Evolutionary conservation across 176 grass and related monocot species (phyloP), one percentile per base, ranked within the genome.

Genomic region (Avena eriantha): DNA sequence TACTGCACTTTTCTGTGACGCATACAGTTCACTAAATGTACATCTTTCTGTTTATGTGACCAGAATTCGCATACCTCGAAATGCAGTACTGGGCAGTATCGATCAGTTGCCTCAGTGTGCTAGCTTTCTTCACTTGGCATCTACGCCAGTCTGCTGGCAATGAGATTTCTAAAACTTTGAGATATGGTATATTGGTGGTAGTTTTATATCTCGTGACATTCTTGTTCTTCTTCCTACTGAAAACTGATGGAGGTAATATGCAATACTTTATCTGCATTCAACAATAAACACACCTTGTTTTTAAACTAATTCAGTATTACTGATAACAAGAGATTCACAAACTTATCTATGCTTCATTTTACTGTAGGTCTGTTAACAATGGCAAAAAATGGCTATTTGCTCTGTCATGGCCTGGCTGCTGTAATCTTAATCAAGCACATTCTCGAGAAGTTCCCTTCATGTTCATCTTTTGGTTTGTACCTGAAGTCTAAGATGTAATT

Each of bases 391-490:
- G 53, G 78, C 19, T 96, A 91, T 88, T 63, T 96, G 59, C 84
- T 96, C 47, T 90, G 50, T 77, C 89, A 94, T 87, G 94, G 94
- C 54, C n/a, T 80, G 31, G 88, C 92, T 90, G 83, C 72, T 88
- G 92, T 92, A 59, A 80, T 91, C 60, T 88, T 99, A 85, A 94
- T 99, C 82, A 88, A 99, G 31, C 90, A 96, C 68, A 90, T 96
- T 58, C 91, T 99, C 58, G 51, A 69, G 39, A 94, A 90, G 71
- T 99, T 96, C 23, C 97, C 97, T 71, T 96, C 89, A 80, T 99
- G 97, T 66, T 84, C 97, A 93, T 99, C 94, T 90, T 87, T 99
- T 90, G 97, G 97, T 99, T 90, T 88, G 92, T 93, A 91, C 77
- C 86, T 88, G 84, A 92, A 71, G 70, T 85, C 84, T 89, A 89